phyloP scores from a whole-genome alignment of 805 yeast genomes.

The Candida coquimbonensis region DNA sequence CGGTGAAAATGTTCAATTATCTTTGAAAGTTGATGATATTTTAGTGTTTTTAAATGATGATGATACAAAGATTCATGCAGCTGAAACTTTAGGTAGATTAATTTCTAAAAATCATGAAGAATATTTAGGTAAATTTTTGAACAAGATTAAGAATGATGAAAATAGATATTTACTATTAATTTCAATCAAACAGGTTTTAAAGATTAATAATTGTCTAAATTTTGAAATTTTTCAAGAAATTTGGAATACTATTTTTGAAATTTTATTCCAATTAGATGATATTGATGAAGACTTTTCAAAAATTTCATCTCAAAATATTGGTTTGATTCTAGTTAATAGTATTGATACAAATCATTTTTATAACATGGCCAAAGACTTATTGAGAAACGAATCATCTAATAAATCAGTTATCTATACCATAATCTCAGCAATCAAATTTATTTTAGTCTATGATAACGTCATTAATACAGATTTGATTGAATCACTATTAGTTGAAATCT shows the following conservation, averaged over 20 bases:
- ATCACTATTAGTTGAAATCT: constrained; percentile 15
- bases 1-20: constrained; percentile 30
- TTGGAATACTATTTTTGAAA: constrained; percentile 21
- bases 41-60: constrained; percentile 29
- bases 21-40: constrained; percentile 31
- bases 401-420: constrained; percentile 22
- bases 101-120: constrained; percentile 32
- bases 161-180: constrained; percentile 23
- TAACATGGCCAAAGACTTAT: constrained; percentile 18
- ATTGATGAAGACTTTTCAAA: constrained; percentile 20
- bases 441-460: constrained; percentile 26
- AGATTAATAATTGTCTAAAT: constrained; percentile 13
- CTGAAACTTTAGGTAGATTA: constrained; percentile 47
- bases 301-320: constrained; percentile 19
- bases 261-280: constrained; percentile 9
- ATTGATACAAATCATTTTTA: constrained; percentile 24
- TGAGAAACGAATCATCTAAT: constrained; percentile 10
- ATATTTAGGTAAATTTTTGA: constrained; percentile 34
- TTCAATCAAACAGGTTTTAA: constrained; percentile 26
- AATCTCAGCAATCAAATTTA: constrained; percentile 31
- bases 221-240: constrained; percentile 21
- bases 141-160: constrained; percentile 19
- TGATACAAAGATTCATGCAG: constrained; percentile 37
- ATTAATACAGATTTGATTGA: constrained; percentile 19
- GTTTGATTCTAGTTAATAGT: constrained; percentile 24